Conservation (phyloP, 1,284 basidiomycete species). For the Marasmius sp. region DNA sequence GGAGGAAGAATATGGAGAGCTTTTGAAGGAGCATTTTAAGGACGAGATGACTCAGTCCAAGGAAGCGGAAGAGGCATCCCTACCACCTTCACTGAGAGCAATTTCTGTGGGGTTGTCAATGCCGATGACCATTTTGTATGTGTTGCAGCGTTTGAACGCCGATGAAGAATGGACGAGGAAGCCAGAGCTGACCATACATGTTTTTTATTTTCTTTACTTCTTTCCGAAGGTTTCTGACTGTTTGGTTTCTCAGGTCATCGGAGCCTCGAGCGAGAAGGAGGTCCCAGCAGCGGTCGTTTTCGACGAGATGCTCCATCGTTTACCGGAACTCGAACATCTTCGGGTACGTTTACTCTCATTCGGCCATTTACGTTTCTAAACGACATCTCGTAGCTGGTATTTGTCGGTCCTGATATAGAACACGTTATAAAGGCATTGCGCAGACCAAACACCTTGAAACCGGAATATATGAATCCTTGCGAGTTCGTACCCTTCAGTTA, state of each 20-base stretch:
- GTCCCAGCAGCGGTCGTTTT: slow-evolving; percentile 25
- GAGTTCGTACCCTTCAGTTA: too few relatives aligned
- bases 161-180: slow-evolving; percentile 27
- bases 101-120: slow-evolving; percentile 27
- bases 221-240: not conserved
- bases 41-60: not conserved
- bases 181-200: slow-evolving; percentile 29
- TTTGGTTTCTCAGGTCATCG: slow-evolving; percentile 26
- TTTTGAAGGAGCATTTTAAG: slow-evolving; percentile 12
- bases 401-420: slow-evolving; percentile 29
- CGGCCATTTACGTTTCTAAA: not conserved
- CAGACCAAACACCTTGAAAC: too few relatives aligned
- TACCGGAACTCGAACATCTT: slow-evolving; percentile 31
- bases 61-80: too few relatives aligned
- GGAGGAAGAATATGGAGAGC: slow-evolving; percentile 19
- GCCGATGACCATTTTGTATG: slow-evolving; percentile 33
- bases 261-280: slow-evolving; percentile 25
- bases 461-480: too few relatives aligned
- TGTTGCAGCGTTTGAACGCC: slow-evolving; percentile 28
- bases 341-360: slow-evolving; percentile 7
- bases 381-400: slow-evolving; percentile 22
- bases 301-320: slow-evolving; percentile 37
- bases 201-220: slow-evolving; percentile 8
- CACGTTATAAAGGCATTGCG: too few relatives aligned
- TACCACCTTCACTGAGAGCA: slow-evolving; percentile 20